Base-by-base conservation (phyloP, 306 rosid genomes). In the Geum urbanum region DNA sequence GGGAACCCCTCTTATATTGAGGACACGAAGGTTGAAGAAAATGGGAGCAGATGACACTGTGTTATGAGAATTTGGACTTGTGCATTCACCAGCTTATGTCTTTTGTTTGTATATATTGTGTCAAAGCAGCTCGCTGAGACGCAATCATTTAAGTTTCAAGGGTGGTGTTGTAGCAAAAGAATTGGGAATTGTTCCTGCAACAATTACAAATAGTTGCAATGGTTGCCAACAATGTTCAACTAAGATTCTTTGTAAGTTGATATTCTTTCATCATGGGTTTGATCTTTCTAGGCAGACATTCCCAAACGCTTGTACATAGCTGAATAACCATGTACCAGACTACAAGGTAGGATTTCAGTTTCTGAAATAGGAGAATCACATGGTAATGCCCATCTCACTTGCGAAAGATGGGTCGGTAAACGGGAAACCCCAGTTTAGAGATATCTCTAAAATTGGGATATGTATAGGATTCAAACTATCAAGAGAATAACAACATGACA, bases 101-200 rank as follows among this genome's bases (percentile, higher is more conserved):
- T 75, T 52, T 8, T 72, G 69, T 67, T 41, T 90, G 98, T 92
- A 83, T 69, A 76, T 84, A 71, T 44, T 75, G 71, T 76, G 96
- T 81, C 81, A 69, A 88, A 88, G 97, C 96, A 85, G 76, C 92
- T 92, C 88, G 97, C 94, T 86, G 90, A 84, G 98, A 78, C 98
- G 63, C 78, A 74, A 12, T 50, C 61, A 48, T 75, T 75, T 44
- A 39, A 45, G 69, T 51, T 80, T 73, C 59, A 64, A 51, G 79
- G 66, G 27, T 49, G 66, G 74, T 74, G 64, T 67, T 72, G 78
- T 72, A 61, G 37, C 64, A 53, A 77, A 32, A 55, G 81, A 77
- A 20, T 72, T 61, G 52, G 58, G 64, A 43, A 41, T 79, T 78
- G 46, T 52, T 77, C 16, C 46, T 79, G 46, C 46, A 47, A 12